phyloP scores from a whole-genome alignment of 345 rosid genomes.

The Salix dunnii region DNA sequence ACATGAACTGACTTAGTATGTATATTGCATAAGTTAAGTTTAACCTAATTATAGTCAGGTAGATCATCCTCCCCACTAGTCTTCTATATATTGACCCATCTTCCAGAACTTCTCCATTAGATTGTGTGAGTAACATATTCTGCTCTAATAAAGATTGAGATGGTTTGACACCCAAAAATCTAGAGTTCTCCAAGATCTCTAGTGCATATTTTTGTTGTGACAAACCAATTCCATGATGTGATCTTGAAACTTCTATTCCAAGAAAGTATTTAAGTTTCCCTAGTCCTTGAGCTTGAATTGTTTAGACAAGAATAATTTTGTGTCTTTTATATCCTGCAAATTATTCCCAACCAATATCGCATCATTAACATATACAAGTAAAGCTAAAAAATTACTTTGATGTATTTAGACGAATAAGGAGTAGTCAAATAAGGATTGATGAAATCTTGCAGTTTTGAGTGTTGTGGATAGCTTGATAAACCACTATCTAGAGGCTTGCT shows the following conservation, averaged over 20 bases:
- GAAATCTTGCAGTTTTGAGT: neutral
- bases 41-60: neutral
- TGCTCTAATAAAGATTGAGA: neutral
- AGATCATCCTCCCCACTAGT: neutral
- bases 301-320: neutral
- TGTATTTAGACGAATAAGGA: neutral
- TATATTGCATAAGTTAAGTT: neutral
- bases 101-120: neutral
- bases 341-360: neutral
- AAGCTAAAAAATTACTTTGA: neutral
- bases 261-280: neutral
- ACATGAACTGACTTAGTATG: neutral
- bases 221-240: neutral
- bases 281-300: neutral
- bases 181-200: neutral
- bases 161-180: too few species aligned
- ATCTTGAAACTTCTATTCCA: neutral
- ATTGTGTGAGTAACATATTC: neutral
- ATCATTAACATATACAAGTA: neutral
- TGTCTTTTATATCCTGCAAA: neutral
- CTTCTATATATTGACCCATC: neutral
- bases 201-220: conserved; percentile 2
- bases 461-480: neutral
- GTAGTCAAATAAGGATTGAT: neutral
- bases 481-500: neutral